phyloP scores from a whole-genome alignment of 495 filamentous ascomycete genomes.

The Durotheca rogersii region DNA sequence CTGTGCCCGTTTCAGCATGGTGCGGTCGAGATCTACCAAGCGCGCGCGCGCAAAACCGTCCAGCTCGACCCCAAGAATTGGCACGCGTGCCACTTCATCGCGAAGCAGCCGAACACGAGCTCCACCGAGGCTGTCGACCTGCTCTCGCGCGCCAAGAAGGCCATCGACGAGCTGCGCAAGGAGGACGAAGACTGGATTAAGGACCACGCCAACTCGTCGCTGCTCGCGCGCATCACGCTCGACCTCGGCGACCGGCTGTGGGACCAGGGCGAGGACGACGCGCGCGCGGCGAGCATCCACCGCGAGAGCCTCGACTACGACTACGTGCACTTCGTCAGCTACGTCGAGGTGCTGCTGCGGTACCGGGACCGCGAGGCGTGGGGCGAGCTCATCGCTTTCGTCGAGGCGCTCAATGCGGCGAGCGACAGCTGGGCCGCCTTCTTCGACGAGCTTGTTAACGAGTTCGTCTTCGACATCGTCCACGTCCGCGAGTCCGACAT shows the following conservation, averaged over 20 bases:
- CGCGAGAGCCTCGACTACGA: slow-evolving; percentile 30
- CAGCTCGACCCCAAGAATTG: slow-evolving; percentile 40
- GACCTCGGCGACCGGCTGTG: slow-evolving; percentile 41
- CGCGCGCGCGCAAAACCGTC: slow-evolving; percentile 34
- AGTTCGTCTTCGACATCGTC: slow-evolving; percentile 23
- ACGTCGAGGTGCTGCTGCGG: slow-evolving; percentile 28
- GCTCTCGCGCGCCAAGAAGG: slow-evolving; percentile 28
- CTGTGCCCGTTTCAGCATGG: slow-evolving; percentile 19
- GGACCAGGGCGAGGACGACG: slow-evolving; percentile 35
- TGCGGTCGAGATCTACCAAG: slow-evolving; percentile 20
- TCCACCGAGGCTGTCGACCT: slow-evolving; percentile 35
- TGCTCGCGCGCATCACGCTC: slow-evolving; percentile 35
- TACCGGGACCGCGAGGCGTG: slow-evolving; percentile 32
- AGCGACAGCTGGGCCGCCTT: slow-evolving; percentile 27
- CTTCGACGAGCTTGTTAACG: slow-evolving; percentile 33
- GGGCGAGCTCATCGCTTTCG: slow-evolving; percentile 35
- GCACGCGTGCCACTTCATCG: slow-evolving; percentile 40
- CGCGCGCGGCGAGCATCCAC: slow-evolving; percentile 26
- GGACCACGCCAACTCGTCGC: slow-evolving; percentile 18
- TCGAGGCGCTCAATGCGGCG: slow-evolving; percentile 33
- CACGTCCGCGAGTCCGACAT: slow-evolving; percentile 11
- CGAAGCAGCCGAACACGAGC: slow-evolving; percentile 28
- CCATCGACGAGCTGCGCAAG: slow-evolving; percentile 22
- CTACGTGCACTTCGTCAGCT: slow-evolving; percentile 34
- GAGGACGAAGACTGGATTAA: slow-evolving; percentile 27